phyloP scores from a whole-genome alignment of 208 protist species.

The Crithidia sp. region DNA sequence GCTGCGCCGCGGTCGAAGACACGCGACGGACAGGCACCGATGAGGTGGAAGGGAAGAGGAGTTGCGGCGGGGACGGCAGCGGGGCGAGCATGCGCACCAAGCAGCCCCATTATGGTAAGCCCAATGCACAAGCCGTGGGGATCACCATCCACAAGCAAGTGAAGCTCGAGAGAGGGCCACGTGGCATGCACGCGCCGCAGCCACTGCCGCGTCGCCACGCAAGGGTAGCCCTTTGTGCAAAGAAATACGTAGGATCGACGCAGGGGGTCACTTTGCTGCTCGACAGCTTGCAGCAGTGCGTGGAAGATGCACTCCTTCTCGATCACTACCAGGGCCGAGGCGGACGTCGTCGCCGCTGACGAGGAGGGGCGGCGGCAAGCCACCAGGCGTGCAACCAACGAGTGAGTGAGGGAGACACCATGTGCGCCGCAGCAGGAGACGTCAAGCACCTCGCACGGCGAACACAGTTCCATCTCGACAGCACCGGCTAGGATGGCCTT shows the following conservation, averaged over 20 bases:
- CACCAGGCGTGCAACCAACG: constrained; percentile 21
- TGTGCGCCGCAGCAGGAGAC: constrained; percentile 8
- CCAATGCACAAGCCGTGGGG: constrained; percentile 80
- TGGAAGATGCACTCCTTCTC: constrained; percentile 82
- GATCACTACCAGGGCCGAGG: constrained; percentile 59
- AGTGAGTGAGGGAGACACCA: constrained; percentile 21
- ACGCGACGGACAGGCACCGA: constrained; percentile 21
- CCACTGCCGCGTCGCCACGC: constrained; percentile 53
- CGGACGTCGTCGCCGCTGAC: background rate
- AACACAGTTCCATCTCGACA: constrained; percentile 30
- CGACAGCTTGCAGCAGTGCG: constrained; percentile 35
- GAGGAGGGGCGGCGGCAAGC: constrained; percentile 8
- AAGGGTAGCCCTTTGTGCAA: constrained; percentile 85
- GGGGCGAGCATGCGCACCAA: constrained; percentile 5
- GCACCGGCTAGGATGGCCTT: constrained; percentile 46
- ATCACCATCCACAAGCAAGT: constrained; percentile 81
- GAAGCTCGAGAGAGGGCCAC: constrained; percentile 48
- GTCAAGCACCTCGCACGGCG: constrained; percentile 15
- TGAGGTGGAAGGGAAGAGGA: constrained; percentile 28
- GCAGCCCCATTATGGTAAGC: constrained; percentile 58
- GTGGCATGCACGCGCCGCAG: constrained; percentile 54
- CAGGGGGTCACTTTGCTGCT: background rate
- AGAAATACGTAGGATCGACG: constrained; percentile 39
- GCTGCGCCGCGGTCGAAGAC: background rate
- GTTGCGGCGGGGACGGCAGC: background rate